phyloP scores from a whole-genome alignment of 352 stramenopile species.

The Aphanomyces stellatus region DNA sequence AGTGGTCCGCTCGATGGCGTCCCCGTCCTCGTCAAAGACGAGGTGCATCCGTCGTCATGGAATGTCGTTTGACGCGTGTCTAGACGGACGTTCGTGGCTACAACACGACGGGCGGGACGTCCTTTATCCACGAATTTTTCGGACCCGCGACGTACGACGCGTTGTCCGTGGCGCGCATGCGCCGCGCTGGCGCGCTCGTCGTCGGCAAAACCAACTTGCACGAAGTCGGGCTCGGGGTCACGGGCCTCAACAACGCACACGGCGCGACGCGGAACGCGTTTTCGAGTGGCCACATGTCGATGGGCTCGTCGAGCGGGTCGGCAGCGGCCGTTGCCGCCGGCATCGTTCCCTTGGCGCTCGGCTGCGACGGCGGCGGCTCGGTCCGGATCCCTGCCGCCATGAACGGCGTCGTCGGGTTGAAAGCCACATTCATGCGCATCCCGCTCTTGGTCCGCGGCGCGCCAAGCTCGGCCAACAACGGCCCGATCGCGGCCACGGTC shows the following conservation, averaged over 20 bases:
- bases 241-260: conserved; percentile 63
- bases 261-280: conserved; percentile 78
- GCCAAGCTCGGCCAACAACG: conserved; percentile 61
- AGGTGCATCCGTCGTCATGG: conserved; percentile 27
- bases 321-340: conserved; percentile 79
- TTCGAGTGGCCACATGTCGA: conserved; percentile 67
- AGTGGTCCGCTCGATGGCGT: conserved; percentile 83
- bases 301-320: conserved; percentile 85
- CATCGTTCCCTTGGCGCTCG: conserved; percentile 80
- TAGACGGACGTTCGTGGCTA: conserved; percentile 46
- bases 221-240: conserved; percentile 67
- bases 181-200: conserved; percentile 72
- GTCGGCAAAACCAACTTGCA: conserved; percentile 86
- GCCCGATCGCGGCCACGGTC: conserved; percentile 69
- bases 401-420: conserved; percentile 83
- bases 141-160: conserved; percentile 38
- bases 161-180: conserved; percentile 45
- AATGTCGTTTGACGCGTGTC: background rate
- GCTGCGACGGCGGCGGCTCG: conserved; percentile 80
- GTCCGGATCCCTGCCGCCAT: conserved; percentile 83
- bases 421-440: conserved; percentile 74
- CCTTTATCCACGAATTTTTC: conserved; percentile 53
- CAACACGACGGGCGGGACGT: conserved; percentile 53
- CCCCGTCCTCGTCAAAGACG: conserved; percentile 83
- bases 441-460: conserved; percentile 38